Conservation (phyloP, 352 stramenopile species). For the Globisporangium echinulatum region DNA sequence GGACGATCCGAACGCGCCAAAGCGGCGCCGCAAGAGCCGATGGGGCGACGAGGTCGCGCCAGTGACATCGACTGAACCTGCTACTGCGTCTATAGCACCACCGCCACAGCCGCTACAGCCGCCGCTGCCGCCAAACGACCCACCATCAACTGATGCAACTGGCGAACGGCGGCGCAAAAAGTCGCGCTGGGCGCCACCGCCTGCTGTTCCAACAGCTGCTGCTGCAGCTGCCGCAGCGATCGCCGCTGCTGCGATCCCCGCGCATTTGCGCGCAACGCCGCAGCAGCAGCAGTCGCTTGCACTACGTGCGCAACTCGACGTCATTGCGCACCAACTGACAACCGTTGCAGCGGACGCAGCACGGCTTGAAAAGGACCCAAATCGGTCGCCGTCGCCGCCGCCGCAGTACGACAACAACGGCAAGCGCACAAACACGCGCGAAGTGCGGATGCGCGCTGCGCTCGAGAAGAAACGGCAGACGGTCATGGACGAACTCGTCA, state of each 20-base stretch:
- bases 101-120: too few species aligned
- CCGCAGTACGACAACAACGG: conserved; percentile 95
- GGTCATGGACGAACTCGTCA: conserved; percentile 94
- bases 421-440: conserved; percentile 95
- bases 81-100: conserved; percentile 3
- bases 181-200: conserved; percentile 63
- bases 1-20: conserved; percentile 39
- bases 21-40: conserved; percentile 78
- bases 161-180: conserved; percentile 74
- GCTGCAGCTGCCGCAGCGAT: conserved; percentile 12
- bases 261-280: conserved; percentile 32
- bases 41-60: conserved; percentile 65
- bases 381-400: conserved; percentile 87
- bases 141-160: background rate
- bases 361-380: conserved; percentile 80
- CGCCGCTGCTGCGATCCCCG: conserved; percentile 11
- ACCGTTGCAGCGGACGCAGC: conserved; percentile 82
- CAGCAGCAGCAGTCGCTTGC: conserved; percentile 71
- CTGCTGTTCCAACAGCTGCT: conserved; percentile 20
- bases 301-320: conserved; percentile 67
- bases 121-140: too few species aligned
- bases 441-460: conserved; percentile 90
- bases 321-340: conserved; percentile 60
- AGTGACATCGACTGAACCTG: conserved; percentile 14
- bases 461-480: conserved; percentile 89